Conservation (phyloP, 2,329 filamentous ascomycete species). For the Xylariaceae sp. region DNA sequence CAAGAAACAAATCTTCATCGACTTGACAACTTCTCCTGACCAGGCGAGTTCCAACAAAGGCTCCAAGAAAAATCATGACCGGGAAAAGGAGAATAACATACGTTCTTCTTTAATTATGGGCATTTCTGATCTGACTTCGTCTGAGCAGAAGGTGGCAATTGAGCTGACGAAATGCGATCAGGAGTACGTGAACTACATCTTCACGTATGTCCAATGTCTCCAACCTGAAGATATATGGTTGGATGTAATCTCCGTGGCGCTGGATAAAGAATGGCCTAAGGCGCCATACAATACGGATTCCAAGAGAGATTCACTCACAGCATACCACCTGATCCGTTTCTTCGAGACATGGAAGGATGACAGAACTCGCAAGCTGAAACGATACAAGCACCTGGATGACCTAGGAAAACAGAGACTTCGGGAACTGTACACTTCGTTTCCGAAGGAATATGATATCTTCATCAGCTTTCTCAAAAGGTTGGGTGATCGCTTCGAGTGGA, state of each 20-base stretch:
- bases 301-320: slow-evolving; percentile 16
- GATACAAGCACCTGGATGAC: slow-evolving; percentile 21
- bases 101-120: slow-evolving; percentile 20
- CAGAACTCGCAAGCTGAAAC: slow-evolving; percentile 1
- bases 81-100: background rate
- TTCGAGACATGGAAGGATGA: slow-evolving; percentile 25
- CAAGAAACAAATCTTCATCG: slow-evolving; percentile 14
- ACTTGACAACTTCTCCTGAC: slow-evolving; percentile 21
- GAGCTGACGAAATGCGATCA: slow-evolving; percentile 26
- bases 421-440: slow-evolving; percentile 1
- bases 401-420: slow-evolving; percentile 16
- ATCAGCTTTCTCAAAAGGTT: slow-evolving; percentile 23
- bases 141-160: slow-evolving; percentile 25
- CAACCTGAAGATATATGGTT: slow-evolving; percentile 27
- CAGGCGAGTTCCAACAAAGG: background rate
- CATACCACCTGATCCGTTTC: slow-evolving; percentile 23
- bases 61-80: background rate
- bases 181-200: slow-evolving; percentile 22
- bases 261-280: slow-evolving; percentile 20
- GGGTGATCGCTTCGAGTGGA: slow-evolving; percentile 29
- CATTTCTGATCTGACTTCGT: slow-evolving; percentile 23
- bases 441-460: slow-evolving; percentile 17
- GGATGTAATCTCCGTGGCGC: slow-evolving; percentile 21
- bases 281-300: slow-evolving; percentile 12
- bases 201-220: slow-evolving; percentile 19